Evolutionary conservation across 371 early-diverging fungal species (phyloP).

Genomic region (Mucor ambiguus): DNA sequence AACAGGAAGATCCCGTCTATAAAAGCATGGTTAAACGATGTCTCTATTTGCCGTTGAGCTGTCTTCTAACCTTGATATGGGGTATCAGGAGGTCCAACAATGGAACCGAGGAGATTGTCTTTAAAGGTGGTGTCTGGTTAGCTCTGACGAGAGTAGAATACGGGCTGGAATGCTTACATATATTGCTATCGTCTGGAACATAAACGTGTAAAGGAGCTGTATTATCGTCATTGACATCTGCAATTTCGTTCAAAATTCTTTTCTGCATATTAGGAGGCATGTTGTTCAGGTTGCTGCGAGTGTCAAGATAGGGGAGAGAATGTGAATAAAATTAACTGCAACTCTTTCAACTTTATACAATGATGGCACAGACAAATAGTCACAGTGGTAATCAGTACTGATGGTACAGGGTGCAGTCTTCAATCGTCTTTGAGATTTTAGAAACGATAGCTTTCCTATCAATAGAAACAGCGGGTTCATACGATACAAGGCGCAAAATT

Average conservation of each 20-base stretch:
- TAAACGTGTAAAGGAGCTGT: neutral
- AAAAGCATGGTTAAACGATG: neutral
- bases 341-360: neutral
- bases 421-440: too few relatives aligned
- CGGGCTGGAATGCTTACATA: conserved; percentile 1
- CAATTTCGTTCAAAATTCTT: conserved; percentile 23
- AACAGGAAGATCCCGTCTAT: neutral
- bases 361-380: neutral
- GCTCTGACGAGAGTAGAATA: too few relatives aligned
- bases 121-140: neutral
- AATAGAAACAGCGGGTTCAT: too few relatives aligned
- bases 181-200: conserved; percentile 2
- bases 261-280: conserved; percentile 19
- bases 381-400: too few relatives aligned
- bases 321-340: neutral
- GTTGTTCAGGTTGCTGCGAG: neutral
- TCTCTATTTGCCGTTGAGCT: neutral
- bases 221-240: conserved; percentile 19
- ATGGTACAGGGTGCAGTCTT: too few relatives aligned
- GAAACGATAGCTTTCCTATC: too few relatives aligned
- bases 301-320: conserved; percentile 3
- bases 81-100: conserved; percentile 32
- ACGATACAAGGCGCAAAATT: too few relatives aligned
- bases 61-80: conserved; percentile 33
- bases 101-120: conserved; percentile 22